These are phyloP conservation scores for Nannizziopsis arthrosporioides DNA, from an alignment of 2,329 filamentous ascomycete genomes.

Conservation along the genomic window DNA sequence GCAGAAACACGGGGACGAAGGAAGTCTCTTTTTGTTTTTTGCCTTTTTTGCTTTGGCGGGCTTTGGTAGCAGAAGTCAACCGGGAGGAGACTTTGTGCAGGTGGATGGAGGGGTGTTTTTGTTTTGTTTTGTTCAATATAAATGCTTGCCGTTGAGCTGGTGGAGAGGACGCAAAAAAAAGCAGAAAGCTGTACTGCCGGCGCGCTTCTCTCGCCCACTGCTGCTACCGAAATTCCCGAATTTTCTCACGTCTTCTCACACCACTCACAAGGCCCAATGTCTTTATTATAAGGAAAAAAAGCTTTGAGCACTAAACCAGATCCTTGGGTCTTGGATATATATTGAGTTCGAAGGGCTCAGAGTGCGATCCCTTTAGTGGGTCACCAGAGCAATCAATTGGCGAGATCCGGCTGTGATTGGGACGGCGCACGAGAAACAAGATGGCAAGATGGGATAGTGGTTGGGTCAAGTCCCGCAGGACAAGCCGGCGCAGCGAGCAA, in stretches of 20 bases:
- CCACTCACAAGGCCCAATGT: not conserved
- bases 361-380: constrained; percentile 7
- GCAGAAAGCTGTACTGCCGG: too few relatives aligned
- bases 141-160: too few relatives aligned
- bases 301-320: constrained; percentile 10
- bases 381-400: constrained; percentile 2
- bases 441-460: constrained; percentile 1
- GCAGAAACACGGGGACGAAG: not conserved
- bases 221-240: too few relatives aligned
- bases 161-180: too few relatives aligned
- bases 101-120: too few relatives aligned
- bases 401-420: constrained; percentile 7
- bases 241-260: not conserved
- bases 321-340: constrained; percentile 6
- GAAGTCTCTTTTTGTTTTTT: constrained; percentile 5
- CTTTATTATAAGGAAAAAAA: constrained; percentile 2
- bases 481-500: not conserved
- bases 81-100: not conserved
- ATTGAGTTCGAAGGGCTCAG: constrained; percentile 6
- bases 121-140: too few relatives aligned
- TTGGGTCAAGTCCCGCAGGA: constrained; percentile 4
- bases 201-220: too few relatives aligned
- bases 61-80: not conserved
- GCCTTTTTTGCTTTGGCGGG: constrained; percentile 1
- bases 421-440: not conserved